Conservation (phyloP, 768 basidiomycete genomes). For the Amylocystis lapponica region DNA sequence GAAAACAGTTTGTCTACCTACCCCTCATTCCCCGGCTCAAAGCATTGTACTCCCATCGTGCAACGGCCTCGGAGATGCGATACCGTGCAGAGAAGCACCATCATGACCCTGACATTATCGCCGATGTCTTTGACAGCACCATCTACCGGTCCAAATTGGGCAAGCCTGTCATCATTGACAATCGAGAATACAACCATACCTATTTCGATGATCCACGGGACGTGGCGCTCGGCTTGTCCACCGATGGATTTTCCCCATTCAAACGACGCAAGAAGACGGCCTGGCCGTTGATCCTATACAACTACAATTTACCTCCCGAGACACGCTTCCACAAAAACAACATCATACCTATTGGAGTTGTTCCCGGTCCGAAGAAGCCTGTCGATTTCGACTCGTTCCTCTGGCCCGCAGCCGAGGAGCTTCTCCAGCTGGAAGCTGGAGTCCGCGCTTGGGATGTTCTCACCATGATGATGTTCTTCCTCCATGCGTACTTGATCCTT, state of each 20-base stretch:
- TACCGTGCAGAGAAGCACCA: constrained; percentile 10
- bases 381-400: constrained; percentile 24
- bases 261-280: constrained; percentile 26
- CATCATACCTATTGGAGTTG: constrained; percentile 16
- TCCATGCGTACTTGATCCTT: constrained; percentile 20
- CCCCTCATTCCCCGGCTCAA: constrained; percentile 17
- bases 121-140: constrained; percentile 32
- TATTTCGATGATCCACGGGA: constrained; percentile 36
- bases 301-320: constrained; percentile 29
- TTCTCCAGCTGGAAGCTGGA: constrained; percentile 16
- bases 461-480: constrained; percentile 8
- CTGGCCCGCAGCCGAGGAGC: constrained; percentile 22
- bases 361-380: constrained; percentile 17
- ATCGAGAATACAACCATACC: constrained; percentile 13
- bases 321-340: constrained; percentile 12
- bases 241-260: constrained; percentile 39
- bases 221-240: constrained; percentile 37
- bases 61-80: constrained; percentile 3
- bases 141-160: constrained; percentile 24
- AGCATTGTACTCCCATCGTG: not conserved
- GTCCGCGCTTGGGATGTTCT: constrained; percentile 12
- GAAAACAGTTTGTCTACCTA: constrained; percentile 13
- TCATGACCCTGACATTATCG: constrained; percentile 15
- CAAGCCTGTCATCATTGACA: constrained; percentile 23
- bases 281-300: constrained; percentile 38